Evolutionary conservation across 441 rosid species (phyloP), one percentile per base, ranked within the genome.

Genomic region (Corymbia citriodora): DNA sequence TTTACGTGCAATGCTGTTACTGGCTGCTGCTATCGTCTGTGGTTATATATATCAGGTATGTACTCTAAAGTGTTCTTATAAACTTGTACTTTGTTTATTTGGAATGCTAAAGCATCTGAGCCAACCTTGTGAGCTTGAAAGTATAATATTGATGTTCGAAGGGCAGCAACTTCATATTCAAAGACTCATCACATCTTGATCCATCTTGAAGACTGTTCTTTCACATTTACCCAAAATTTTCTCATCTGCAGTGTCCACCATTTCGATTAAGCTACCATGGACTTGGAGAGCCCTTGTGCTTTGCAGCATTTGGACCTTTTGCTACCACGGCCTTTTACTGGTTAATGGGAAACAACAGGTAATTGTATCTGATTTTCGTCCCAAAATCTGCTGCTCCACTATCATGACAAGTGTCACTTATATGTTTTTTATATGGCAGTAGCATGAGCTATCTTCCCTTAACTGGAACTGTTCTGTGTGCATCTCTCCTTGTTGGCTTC

Each of bases 231-330:
- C 82, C 17, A 2, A 40, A 74, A 74, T 40, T 40, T 5, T 74
- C 3, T 74, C 63, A 57, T 87, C 49, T 55, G 59, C 93, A 96
- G 99, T 98, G 99, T 93, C 99, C 99, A 3, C 99, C 99, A 87
- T 98, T 98, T 93, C 96, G 99, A 91, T 92, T 97, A 91, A 97
- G 99, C 93, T 98, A 98, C 95, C 96, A 93, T 86, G 99, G 99
- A 93, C 88, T 98, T 87, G 99, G 99, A 91, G 99, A 98, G 94
- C 99, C 99, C 17, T 91, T 98, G 92, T 96, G 99, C 92, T 98
- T 97, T 89, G 96, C 97, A 86, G 98, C 99, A 59, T 98, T 97
- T 89, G 99, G 99, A 68, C 99, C 99, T 50, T 97, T 98, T 93
- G 97, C 99, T 68, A 98, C 98, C 10, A 93, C 96, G 50, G 99